These are phyloP conservation scores for Saccharomycopsis sp. DNA, from an alignment of 805 yeast genomes.

Conservation along the genomic window DNA sequence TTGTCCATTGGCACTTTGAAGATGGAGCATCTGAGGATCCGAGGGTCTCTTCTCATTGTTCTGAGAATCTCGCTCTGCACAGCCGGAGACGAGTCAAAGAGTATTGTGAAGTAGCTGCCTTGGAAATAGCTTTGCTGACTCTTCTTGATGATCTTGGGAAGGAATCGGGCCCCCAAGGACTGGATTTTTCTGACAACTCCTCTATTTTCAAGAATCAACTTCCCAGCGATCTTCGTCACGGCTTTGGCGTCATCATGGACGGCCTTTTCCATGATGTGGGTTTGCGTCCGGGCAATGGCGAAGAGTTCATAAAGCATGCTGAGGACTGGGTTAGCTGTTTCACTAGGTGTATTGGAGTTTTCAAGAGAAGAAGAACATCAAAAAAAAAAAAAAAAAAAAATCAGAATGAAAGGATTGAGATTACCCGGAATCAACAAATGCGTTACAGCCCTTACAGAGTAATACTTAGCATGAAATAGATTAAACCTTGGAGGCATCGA, in stretches of 20 bases:
- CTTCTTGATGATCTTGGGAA: slow-evolving; percentile 75
- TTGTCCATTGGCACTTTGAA: slow-evolving; percentile 51
- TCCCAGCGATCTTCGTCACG: slow-evolving; percentile 63
- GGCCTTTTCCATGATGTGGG: slow-evolving; percentile 44
- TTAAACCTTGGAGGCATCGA: too few relatives aligned
- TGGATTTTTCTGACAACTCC: slow-evolving; percentile 85
- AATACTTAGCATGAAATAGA: too few relatives aligned
- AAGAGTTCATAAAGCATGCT: slow-evolving; percentile 81
- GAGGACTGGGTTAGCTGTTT: too few relatives aligned
- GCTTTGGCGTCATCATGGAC: slow-evolving; percentile 57
- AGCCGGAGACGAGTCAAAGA: slow-evolving; percentile 77
- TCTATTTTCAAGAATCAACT: slow-evolving; percentile 74
- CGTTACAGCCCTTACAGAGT: too few relatives aligned
- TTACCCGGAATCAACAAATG: too few relatives aligned
- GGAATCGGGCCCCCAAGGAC: slow-evolving; percentile 65
- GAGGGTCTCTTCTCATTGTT: slow-evolving; percentile 78
- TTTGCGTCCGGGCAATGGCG: slow-evolving; percentile 63
- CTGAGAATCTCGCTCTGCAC: slow-evolving; percentile 81
- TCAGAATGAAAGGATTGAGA: too few relatives aligned
- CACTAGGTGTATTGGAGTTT: too few relatives aligned
- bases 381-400: not conserved
- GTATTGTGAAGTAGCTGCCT: slow-evolving; percentile 79
- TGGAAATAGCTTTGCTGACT: slow-evolving; percentile 86
- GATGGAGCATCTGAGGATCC: slow-evolving; percentile 73
- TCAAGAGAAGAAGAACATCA: not conserved